These are phyloP conservation scores for Trichophyton mentagrophytes DNA, from an alignment of 2,329 filamentous ascomycete species.

Conservation along the genomic window DNA sequence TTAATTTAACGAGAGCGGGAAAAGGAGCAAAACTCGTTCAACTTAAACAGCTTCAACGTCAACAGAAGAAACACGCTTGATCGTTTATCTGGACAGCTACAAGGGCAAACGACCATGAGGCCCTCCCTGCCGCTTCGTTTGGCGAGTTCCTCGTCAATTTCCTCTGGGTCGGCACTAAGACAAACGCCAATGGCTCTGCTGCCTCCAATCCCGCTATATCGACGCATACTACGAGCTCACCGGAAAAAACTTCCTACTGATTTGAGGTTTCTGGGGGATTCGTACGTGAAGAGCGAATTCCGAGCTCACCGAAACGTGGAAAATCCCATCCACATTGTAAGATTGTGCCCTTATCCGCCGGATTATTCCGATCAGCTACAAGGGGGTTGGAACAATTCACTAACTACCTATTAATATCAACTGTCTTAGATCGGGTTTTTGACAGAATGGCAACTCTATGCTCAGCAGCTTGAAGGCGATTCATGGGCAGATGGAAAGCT, in stretches of 20 bases:
- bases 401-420: not conserved
- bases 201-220: constrained; percentile 79
- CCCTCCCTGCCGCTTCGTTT: constrained; percentile 26
- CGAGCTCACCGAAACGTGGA: constrained; percentile 70
- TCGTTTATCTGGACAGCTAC: constrained; percentile 6
- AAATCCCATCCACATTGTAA: constrained; percentile 81
- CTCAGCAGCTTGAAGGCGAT: constrained; percentile 80
- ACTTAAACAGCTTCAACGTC: not conserved
- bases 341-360: constrained; percentile 16
- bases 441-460: constrained; percentile 92
- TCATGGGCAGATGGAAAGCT: constrained; percentile 73
- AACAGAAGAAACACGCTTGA: not conserved
- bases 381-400: not conserved
- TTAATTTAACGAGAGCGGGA: not conserved
- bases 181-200: constrained; percentile 54
- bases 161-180: constrained; percentile 31
- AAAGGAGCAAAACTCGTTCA: not conserved
- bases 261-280: constrained; percentile 70
- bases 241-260: constrained; percentile 58
- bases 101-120: constrained; percentile 21
- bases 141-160: constrained; percentile 29
- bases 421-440: constrained; percentile 70
- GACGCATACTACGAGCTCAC: constrained; percentile 74
- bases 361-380: not conserved
- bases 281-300: constrained; percentile 90